Conservation (phyloP, 1,284 basidiomycete species). For the Malassezia psittaci region DNA sequence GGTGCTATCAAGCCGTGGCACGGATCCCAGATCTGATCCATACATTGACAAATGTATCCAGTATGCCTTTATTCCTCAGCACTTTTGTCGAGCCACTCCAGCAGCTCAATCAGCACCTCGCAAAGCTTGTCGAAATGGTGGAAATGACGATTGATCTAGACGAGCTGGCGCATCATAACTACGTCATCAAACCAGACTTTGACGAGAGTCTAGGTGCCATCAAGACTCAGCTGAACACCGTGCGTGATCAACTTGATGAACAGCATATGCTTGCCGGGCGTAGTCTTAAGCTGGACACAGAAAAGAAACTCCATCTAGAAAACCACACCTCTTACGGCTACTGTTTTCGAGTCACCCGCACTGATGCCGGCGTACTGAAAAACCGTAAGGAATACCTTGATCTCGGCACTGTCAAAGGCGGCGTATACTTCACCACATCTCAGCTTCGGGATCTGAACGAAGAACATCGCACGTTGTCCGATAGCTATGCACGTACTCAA, state of each 20-base stretch:
- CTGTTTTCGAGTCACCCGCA: constrained; percentile 71
- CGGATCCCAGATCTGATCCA: constrained; percentile 69
- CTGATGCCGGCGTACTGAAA: constrained; percentile 66
- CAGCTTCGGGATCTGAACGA: constrained; percentile 63
- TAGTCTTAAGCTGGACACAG: constrained; percentile 72
- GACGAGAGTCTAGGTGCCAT: constrained; percentile 65
- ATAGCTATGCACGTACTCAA: constrained; percentile 66
- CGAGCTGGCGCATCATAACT: constrained; percentile 71
- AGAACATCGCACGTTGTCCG: constrained; percentile 63
- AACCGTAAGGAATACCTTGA: constrained; percentile 69
- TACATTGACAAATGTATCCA: constrained; percentile 50
- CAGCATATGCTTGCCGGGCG: constrained; percentile 67
- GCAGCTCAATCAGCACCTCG: constrained; percentile 21
- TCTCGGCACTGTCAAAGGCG: constrained; percentile 73
- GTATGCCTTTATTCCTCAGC: constrained; percentile 21
- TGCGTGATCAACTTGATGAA: constrained; percentile 69
- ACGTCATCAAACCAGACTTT: constrained; percentile 85
- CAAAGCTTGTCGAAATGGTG: constrained; percentile 78
- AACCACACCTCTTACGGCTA: constrained; percentile 84
- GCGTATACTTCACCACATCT: constrained; percentile 82
- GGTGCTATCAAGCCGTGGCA: constrained; percentile 65
- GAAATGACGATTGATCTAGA: constrained; percentile 87
- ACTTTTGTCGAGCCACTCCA: constrained; percentile 30
- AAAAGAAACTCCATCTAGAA: constrained; percentile 93
- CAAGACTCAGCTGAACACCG: constrained; percentile 59